These are phyloP conservation scores for Hypericum androsaemum DNA, from an alignment of 345 rosid genomes.

Conservation along the genomic window DNA sequence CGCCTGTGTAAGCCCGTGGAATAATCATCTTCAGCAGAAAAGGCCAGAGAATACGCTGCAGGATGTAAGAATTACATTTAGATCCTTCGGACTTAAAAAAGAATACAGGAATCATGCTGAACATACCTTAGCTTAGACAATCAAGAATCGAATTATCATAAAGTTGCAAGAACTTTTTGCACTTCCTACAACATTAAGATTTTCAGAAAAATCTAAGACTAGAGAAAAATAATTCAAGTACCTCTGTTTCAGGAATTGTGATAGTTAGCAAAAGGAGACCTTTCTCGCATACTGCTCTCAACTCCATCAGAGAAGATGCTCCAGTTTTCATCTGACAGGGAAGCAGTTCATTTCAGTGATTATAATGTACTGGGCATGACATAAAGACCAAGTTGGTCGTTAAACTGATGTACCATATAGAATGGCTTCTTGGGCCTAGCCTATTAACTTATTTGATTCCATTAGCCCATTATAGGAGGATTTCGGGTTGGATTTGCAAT, in stretches of 20 bases:
- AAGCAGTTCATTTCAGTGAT: conserved; percentile 5
- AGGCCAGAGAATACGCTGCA: conserved; percentile 96
- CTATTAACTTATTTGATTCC: too few relatives aligned
- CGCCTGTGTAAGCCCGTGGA: conserved; percentile 63
- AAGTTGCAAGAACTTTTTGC: conserved; percentile 1
- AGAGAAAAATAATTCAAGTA: conserved; percentile 14
- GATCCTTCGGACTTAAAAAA: neutral
- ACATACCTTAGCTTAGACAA: too few relatives aligned
- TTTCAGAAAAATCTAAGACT: neutral
- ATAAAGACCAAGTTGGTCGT: neutral
- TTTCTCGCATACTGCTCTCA: conserved; percentile 80
- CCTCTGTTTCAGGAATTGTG: conserved; percentile 99
- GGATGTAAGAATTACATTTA: conserved; percentile 9
- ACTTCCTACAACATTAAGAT: neutral
- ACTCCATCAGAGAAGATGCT: conserved; percentile 40
- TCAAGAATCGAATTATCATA: neutral
- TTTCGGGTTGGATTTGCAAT: too few relatives aligned
- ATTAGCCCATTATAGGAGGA: too few relatives aligned
- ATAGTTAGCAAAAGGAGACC: conserved; percentile 90
- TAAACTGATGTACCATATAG: neutral
- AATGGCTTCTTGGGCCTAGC: too few relatives aligned
- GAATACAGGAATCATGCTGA: too few relatives aligned
- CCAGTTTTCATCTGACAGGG: conserved; percentile 44
- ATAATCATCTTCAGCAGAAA: conserved; percentile 78
- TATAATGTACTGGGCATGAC: neutral